Evolutionary conservation across 2,329 filamentous ascomycete genomes (phyloP), one percentile per base, ranked within the genome.

Genomic region (Colletotrichum sp.): DNA sequence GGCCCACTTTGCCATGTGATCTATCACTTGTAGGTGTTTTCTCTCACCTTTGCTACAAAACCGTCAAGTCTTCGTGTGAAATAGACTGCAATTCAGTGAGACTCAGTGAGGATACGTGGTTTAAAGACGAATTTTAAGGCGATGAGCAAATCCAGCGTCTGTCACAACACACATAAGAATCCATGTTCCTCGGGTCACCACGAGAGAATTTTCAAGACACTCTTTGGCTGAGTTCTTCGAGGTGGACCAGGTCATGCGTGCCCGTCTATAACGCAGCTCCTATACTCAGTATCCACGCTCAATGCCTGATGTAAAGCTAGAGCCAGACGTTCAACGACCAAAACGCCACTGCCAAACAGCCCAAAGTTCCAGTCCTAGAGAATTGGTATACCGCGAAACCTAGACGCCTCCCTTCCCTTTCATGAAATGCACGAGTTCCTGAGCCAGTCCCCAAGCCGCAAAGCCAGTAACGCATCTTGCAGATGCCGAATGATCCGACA

Each of bases 361-460:
- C 43, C 52, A 28, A 59, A 21, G 14, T 36, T 52, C 30, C 72
- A 24, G 61, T 48, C 34, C 28, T n/a, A 59, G 66, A 56, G 56
- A 73, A 24, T 63, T 67, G 62, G 38, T 73, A 75, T 72, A 34
- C 73, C 62, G n/a, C 63, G 6, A 55, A 43, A 36, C 43, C 52
- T 10, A 58, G 32, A 75, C 73, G 73, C 73, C 73, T 28, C 18
- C 62, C n/a, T 21, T 30, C n/a, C 61, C 34, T 48, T 30, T 67
- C 55, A 18, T 72, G 16, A 38, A 52, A 58, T 63, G 55, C 56
- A 72, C 16, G 55, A 73, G 38, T 9, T 32, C 32, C 7, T 24
- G 13, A 61, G 48, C 34, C 58, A 56, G 64, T 59, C 6, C 30
- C 30, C 30, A 34, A 34, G 26, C 28, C 34, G 26, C 30, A 8